A percentile compares a stretch with the other conserved stretches of the same genome.
Conservation (phyloP, 1,284 basidiomycete genomes). For the Porodaedalea pini region DNA sequence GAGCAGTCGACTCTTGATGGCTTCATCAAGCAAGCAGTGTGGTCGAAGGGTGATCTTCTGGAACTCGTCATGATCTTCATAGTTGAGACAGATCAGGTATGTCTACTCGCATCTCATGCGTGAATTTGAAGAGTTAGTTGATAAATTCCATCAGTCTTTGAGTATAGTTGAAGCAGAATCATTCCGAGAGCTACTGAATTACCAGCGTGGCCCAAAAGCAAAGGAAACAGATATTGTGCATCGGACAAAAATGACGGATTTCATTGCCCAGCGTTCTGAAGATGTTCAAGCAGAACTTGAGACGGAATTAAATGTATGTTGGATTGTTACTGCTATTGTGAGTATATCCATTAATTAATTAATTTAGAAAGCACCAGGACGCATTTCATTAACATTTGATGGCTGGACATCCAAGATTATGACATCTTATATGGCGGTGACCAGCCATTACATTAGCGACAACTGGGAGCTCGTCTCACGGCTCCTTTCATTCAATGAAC, state of each 20-base stretch:
- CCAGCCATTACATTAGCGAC: conserved; percentile 8
- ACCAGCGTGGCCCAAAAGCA: background rate
- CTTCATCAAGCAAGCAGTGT: background rate
- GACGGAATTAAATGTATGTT: background rate
- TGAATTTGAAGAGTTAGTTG: background rate
- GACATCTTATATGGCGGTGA: conserved; percentile 12
- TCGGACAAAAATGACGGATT: background rate
- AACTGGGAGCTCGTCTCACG: conserved; percentile 4
- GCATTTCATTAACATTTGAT: conserved; percentile 13
- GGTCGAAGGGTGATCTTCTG: background rate
- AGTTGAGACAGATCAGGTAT: background rate
- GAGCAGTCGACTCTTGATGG: too few species aligned
- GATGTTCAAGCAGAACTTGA: background rate
- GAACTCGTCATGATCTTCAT: background rate
- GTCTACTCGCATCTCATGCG: background rate
- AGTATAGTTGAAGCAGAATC: background rate
- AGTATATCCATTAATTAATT: background rate
- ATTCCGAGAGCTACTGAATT: background rate
- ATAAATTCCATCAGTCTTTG: too few species aligned
- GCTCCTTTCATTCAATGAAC: conserved; percentile 4
- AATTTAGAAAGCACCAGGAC: background rate
- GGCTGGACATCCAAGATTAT: conserved; percentile 18
- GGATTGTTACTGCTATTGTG: background rate
- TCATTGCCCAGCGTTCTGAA: background rate
- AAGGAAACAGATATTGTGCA: background rate